Evolutionary conservation across 768 basidiomycete species (phyloP), one percentile per base, ranked within the genome.

Genomic region (Rhodotorula toruloides): DNA sequence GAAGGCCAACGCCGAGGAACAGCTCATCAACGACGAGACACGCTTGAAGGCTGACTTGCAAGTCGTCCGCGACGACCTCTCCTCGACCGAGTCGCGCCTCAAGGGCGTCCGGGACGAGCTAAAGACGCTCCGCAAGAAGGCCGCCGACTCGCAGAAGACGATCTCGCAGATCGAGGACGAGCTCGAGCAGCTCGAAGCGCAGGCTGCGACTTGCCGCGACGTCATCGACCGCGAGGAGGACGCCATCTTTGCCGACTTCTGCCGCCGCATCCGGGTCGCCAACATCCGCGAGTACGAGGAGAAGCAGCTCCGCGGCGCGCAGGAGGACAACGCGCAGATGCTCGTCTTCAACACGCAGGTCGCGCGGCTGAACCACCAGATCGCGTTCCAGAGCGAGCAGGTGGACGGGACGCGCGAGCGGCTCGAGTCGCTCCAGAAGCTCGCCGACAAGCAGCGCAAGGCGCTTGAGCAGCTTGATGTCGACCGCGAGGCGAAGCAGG

Each of bases 261-360:
- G 93, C 75, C 76, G 78, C 43, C 83, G 84, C 71, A 91, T 97
- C 70, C 83, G 85, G 16, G 87, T 96, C 12, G 76, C 79, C 22
- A 86, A 86, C 77, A 91, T 99, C 68, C 85, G 93, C 34, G 90
- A 93, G 72, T 99, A 93, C 76, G 94, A 98, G 77, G 88, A 91
- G 75, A 85, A 88, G 29, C 91, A 94, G 74, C 80, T 97, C 37
- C 89, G 87, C 76, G 84, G 89, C 31, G 90, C 89, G 0, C 87
- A 91, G 77, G 89, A 89, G 73, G 91, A 91, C 77, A 89, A 84
- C 74, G 89, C 89, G 72, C 89, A 88, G 13, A 80, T 89, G 63
- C 78, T 92, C 70, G 83, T 87, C 53, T 94, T 85, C 71, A 87
- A 91, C 70, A 88, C 86, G 9, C 91, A 68, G 40, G 88, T 93